Evolutionary conservation across 2,329 filamentous ascomycete genomes (phyloP).

Genomic region (Laburnicola sp.): DNA sequence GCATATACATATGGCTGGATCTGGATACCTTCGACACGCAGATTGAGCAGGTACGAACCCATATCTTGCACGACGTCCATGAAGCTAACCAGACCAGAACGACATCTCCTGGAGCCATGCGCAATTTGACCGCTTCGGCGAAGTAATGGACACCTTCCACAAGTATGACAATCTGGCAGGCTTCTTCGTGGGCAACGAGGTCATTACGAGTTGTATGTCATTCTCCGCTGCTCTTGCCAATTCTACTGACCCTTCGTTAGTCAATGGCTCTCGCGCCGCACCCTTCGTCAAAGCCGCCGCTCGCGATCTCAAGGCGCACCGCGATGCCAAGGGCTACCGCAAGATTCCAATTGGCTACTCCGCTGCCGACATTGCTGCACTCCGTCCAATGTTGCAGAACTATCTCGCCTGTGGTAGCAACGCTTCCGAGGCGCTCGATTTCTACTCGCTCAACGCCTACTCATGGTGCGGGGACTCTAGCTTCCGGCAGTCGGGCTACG

Average conservation of each 20-base stretch:
- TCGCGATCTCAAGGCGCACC: conserved; percentile 81
- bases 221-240: background rate
- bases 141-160: conserved; percentile 77
- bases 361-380: conserved; percentile 76
- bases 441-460: conserved; percentile 85
- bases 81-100: conserved; percentile 46
- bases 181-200: conserved; percentile 88
- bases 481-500: conserved; percentile 70
- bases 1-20: conserved; percentile 82
- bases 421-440: conserved; percentile 69
- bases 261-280: conserved; percentile 63
- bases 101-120: conserved; percentile 71
- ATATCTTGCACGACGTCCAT: conserved; percentile 9
- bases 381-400: conserved; percentile 66
- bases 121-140: conserved; percentile 68
- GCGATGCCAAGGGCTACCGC: conserved; percentile 74
- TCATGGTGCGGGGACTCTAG: conserved; percentile 57
- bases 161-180: conserved; percentile 78
- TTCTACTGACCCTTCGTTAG: conserved; percentile 24
- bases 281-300: conserved; percentile 82
- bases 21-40: conserved; percentile 71
- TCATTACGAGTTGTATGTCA: conserved; percentile 60
- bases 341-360: conserved; percentile 85
- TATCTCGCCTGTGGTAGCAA: conserved; percentile 81
- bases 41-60: conserved; percentile 61